Evolutionary conservation across 352 stramenopile species (phyloP), one percentile per base, ranked within the genome.

Genomic region (Pythium myriotylum): DNA sequence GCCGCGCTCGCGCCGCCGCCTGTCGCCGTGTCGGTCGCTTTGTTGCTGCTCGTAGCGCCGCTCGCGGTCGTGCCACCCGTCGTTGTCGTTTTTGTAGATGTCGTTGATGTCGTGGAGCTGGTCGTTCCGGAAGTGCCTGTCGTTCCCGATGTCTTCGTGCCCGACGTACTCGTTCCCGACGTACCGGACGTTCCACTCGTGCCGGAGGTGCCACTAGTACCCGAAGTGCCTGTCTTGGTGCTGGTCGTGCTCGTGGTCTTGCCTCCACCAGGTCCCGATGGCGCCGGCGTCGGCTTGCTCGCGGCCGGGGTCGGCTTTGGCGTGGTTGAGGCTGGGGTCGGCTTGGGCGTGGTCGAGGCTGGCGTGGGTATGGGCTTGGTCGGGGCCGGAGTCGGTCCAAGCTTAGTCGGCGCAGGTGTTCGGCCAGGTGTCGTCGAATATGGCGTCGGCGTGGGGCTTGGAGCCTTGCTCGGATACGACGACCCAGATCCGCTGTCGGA

Each of bases 21-120:
- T 9, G n/a, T n/a, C 49, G 20, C 42, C 10, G 35, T 23, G 33
- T 14, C 62, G 53, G 49, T 35, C 3, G 51, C n/a, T 43, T 67
- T 67, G 51, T 57, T 67, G 45, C 60, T 81, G 9, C 59, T 33
- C 10, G 55, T 41, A 12, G 22, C 59, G 1, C 33, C 57, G 1
- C 49, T 54, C 43, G n/a, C 26, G 7, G 56, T 33, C 9, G 32
- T 42, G 24, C 19, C 24, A 22, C 16, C 26, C 19, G 23, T 41
- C 10, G 58, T 33, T 12, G 24, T n/a, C n/a, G n/a, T n/a, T n/a
- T n/a, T n/a, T n/a, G n/a, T n/a, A n/a, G n/a, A n/a, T n/a, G 58
- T 35, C 6, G 35, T 35, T 35, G 29, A 35, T 35, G 29, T 35
- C 29, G 29, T 35, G 29, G 29, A 35, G 29, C 29, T 51, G 8